Evolutionary conservation across 768 basidiomycete genomes (phyloP).

Genomic region (Mycena indigotica): DNA sequence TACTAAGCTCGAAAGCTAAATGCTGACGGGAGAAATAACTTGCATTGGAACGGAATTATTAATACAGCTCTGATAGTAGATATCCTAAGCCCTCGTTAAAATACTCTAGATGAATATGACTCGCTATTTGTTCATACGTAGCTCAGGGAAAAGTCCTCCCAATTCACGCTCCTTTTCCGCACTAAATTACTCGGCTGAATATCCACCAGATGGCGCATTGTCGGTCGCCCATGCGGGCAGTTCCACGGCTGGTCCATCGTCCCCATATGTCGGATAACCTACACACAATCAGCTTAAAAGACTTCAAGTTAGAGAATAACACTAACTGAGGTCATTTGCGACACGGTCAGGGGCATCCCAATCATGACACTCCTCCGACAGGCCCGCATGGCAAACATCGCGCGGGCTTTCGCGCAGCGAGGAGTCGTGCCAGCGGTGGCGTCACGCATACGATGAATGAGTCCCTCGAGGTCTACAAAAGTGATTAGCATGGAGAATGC

Average conservation of each 20-base stretch:
- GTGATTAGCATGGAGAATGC: too few relatives aligned
- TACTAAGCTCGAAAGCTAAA: too few relatives aligned
- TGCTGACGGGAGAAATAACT: too few relatives aligned
- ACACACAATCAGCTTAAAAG: constrained; percentile 7
- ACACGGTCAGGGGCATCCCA: constrained; percentile 75
- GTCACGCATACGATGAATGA: constrained; percentile 84
- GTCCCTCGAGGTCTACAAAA: constrained; percentile 95
- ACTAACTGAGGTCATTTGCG: constrained; percentile 77
- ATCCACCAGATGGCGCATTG: constrained; percentile 76
- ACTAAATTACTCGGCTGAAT: constrained; percentile 31
- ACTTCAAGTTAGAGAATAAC: background rate
- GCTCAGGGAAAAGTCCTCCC: constrained; percentile 31
- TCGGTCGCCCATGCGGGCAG: constrained; percentile 85
- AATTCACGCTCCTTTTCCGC: constrained; percentile 33
- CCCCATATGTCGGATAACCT: constrained; percentile 83
- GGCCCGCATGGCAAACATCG: constrained; percentile 96
- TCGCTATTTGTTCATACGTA: too few relatives aligned
- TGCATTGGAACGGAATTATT: too few relatives aligned
- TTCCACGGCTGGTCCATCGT: constrained; percentile 87
- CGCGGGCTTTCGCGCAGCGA: constrained; percentile 87
- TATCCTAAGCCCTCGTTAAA: too few relatives aligned
- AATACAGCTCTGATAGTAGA: too few relatives aligned
- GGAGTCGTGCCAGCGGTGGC: constrained; percentile 80
- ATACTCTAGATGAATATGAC: too few relatives aligned
- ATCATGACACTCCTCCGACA: constrained; percentile 98